Evolutionary conservation across 345 rosid species (phyloP).

Genomic region (Eutrema yunnanense): DNA sequence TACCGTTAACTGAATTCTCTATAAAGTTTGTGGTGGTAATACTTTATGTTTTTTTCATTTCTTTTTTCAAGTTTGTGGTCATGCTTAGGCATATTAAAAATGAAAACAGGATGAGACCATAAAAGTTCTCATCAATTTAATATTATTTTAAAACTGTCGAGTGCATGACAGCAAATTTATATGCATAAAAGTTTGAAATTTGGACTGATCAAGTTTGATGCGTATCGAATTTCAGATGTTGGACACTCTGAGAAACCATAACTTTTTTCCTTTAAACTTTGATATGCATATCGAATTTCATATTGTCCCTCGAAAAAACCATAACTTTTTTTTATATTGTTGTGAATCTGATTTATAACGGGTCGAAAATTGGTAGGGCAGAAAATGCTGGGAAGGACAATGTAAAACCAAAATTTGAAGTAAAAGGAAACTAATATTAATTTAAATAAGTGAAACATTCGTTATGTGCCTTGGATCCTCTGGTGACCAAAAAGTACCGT

Average conservation of each 20-base stretch:
- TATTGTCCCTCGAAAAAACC: neutral
- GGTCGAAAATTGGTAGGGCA: constrained; percentile 16
- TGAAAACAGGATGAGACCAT: neutral
- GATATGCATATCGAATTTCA: neutral
- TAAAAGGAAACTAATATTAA: neutral
- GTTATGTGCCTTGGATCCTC: constrained; percentile 28
- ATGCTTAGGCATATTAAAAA: neutral
- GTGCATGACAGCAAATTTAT: neutral
- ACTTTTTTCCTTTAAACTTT: neutral
- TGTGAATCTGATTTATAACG: neutral
- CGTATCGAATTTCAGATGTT: neutral
- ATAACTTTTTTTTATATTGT: neutral
- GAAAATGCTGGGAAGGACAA: neutral
- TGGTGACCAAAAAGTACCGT: constrained; percentile 12
- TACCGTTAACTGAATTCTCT: neutral
- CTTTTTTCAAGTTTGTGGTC: neutral
- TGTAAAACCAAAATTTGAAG: constrained; percentile 7
- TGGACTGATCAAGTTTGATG: neutral
- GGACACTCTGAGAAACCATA: neutral
- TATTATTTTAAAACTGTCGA: neutral
- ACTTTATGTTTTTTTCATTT: neutral
- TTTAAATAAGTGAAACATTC: constrained; percentile 12
- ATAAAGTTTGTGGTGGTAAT: neutral
- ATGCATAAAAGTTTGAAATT: neutral
- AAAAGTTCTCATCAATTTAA: neutral